These are phyloP conservation scores for Sabuloglossum arenarium DNA, from an alignment of 495 filamentous ascomycete species.

Conservation along the genomic window DNA sequence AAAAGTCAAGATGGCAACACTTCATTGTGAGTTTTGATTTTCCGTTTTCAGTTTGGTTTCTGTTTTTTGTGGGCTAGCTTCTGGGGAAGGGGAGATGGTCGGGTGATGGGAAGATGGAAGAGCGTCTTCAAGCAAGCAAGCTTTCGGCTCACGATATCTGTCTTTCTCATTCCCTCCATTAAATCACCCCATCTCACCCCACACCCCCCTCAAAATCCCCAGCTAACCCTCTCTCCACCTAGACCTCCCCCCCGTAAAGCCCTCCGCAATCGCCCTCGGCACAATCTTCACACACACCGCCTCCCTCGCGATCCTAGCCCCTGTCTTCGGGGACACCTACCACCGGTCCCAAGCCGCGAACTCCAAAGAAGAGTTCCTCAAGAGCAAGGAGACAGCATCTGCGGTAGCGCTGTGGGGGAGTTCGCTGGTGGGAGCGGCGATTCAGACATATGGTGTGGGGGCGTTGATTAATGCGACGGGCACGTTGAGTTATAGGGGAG, in stretches of 20 bases:
- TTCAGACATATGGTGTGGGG: slow-evolving; percentile 88
- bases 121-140: too few species aligned
- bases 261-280: slow-evolving; percentile 89
- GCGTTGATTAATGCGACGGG: slow-evolving; percentile 91
- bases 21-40: too few species aligned
- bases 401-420: slow-evolving; percentile 81
- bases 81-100: too few species aligned
- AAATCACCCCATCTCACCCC: too few species aligned
- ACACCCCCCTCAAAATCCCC: too few species aligned
- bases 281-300: slow-evolving; percentile 83
- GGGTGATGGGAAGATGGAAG: too few species aligned
- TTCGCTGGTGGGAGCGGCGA: slow-evolving; percentile 66
- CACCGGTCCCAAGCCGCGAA: slow-evolving; percentile 78
- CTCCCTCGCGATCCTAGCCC: slow-evolving; percentile 61
- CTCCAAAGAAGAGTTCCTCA: slow-evolving; percentile 89
- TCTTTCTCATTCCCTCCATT: too few species aligned
- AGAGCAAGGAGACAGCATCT: slow-evolving; percentile 74
- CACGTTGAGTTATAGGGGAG: slow-evolving; percentile 88
- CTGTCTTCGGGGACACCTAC: slow-evolving; percentile 89
- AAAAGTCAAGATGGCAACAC: too few species aligned
- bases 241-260: slow-evolving; percentile 95
- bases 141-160: too few species aligned
- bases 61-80: too few species aligned
- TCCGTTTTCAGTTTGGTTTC: too few species aligned
- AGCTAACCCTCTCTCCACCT: not conserved